Evolutionary conservation across 139 green algal genomes (phyloP).

Genomic region (Zygnema circumcarinatum): DNA sequence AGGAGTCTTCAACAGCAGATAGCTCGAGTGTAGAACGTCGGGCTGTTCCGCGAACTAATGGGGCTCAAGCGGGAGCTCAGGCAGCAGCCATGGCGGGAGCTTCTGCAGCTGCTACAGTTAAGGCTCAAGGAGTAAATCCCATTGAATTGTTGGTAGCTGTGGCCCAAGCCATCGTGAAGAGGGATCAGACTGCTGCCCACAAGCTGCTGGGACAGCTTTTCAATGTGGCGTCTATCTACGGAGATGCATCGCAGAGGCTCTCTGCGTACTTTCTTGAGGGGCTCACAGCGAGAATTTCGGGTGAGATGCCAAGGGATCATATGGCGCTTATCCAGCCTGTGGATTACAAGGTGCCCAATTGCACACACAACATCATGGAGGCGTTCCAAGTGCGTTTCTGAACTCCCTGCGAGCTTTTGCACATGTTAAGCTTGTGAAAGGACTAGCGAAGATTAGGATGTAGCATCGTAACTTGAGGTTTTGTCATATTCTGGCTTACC

Average conservation of each 20-base stretch:
- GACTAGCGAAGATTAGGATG: no score
- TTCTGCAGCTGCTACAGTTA: neutral
- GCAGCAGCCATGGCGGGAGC: neutral
- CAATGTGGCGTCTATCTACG: conserved; percentile 31
- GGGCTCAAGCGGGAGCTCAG: neutral
- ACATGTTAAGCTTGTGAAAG: neutral
- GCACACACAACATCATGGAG: neutral
- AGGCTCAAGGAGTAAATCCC: neutral
- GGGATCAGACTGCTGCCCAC: neutral
- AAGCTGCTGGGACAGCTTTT: neutral
- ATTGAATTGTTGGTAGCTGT: conserved; percentile 28
- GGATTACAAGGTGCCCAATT: conserved; percentile 14
- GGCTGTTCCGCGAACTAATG: neutral
- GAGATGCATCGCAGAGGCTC: conserved; percentile 33
- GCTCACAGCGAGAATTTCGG: conserved; percentile 21
- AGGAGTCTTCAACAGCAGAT: neutral
- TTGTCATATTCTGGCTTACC: neutral
- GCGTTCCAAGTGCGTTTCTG: conserved; percentile 21
- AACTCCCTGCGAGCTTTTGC: neutral
- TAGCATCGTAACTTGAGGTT: no score
- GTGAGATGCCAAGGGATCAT: neutral
- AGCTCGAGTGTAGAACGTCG: neutral
- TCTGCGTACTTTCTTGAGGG: conserved; percentile 52
- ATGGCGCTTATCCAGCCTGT: neutral
- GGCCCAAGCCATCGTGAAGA: conserved; percentile 19